Evolutionary conservation across 2,329 filamentous ascomycete species (phyloP).

Genomic region (Fusarium tanahbumbuense): DNA sequence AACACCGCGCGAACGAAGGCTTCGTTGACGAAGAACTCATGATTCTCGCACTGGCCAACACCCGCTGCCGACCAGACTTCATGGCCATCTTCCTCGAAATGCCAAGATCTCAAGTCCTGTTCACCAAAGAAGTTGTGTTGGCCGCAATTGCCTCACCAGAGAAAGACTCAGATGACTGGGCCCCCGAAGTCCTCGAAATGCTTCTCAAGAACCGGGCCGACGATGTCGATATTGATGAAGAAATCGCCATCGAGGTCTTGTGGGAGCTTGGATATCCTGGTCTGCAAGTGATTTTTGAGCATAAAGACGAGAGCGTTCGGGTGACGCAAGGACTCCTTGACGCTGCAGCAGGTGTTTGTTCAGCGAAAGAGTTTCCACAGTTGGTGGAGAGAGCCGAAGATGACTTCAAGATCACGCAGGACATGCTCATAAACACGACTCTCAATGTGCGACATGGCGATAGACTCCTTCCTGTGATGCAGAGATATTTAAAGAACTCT

Average conservation of each 20-base stretch:
- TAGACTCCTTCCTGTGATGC: conserved; percentile 24
- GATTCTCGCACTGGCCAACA: conserved; percentile 23
- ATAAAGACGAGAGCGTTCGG: conserved; percentile 19
- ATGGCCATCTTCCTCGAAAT: conserved; percentile 30
- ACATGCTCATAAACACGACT: conserved; percentile 33
- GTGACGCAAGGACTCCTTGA: conserved; percentile 26
- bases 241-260: conserved; percentile 16
- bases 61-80: conserved; percentile 23
- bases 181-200: conserved; percentile 30
- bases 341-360: conserved; percentile 24
- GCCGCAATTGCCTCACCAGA: conserved; percentile 21
- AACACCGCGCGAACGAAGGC: conserved; percentile 21
- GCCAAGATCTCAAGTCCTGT: conserved; percentile 12
- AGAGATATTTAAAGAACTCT: conserved; percentile 18
- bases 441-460: conserved; percentile 20
- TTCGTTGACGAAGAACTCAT: conserved; percentile 22
- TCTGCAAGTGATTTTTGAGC: conserved; percentile 17
- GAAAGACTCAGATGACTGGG: conserved; percentile 25
- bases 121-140: conserved; percentile 26
- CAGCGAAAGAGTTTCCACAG: conserved; percentile 19
- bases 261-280: conserved; percentile 22
- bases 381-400: conserved; percentile 21
- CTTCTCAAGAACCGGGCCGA: conserved; percentile 24
- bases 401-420: conserved; percentile 29
- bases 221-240: conserved; percentile 28